phyloP scores from a whole-genome alignment of 1,139 yeast species.

The Saccharomyces hybrid region DNA sequence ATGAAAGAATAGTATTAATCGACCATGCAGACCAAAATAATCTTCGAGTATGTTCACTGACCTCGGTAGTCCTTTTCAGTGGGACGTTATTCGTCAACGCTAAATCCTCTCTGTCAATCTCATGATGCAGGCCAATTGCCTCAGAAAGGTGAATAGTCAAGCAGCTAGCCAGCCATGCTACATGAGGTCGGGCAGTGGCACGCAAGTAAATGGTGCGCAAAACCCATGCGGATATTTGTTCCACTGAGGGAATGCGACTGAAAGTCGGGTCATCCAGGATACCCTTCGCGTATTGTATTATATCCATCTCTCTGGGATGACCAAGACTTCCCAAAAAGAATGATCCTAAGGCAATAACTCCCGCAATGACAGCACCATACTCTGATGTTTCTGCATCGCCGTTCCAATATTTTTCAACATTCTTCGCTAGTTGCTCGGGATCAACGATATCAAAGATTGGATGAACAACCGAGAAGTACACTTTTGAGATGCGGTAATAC shows the following conservation, averaged over 20 bases:
- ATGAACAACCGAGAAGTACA: slow-evolving; percentile 7
- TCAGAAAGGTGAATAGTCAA: slow-evolving; percentile 9
- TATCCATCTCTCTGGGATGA: slow-evolving; percentile 10
- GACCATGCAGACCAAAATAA: slow-evolving; percentile 11
- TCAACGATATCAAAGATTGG: slow-evolving; percentile 8
- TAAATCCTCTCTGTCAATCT: slow-evolving; percentile 6
- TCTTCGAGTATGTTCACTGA: slow-evolving; percentile 6
- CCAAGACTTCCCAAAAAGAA: slow-evolving; percentile 8
- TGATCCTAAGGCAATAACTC: slow-evolving; percentile 9
- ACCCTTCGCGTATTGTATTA: slow-evolving; percentile 7
- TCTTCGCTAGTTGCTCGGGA: not conserved
- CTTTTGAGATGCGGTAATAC: slow-evolving; percentile 2
- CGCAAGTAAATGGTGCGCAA: slow-evolving; percentile 9
- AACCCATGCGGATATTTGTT: slow-evolving; percentile 10
- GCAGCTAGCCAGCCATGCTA: slow-evolving; percentile 12
- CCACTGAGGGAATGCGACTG: slow-evolving; percentile 7
- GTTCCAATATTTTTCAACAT: slow-evolving; percentile 3
- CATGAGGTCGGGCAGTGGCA: slow-evolving; percentile 9
- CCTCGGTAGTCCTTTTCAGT: not conserved
- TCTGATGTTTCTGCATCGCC: slow-evolving; percentile 1
- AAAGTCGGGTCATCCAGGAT: slow-evolving; percentile 10
- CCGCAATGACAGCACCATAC: slow-evolving; percentile 9
- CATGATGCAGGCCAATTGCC: slow-evolving; percentile 9
- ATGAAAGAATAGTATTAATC: slow-evolving; percentile 7
- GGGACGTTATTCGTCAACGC: not conserved